Conservation (phyloP, 495 filamentous ascomycete genomes). For the Barbatosphaeria neglecta region DNA sequence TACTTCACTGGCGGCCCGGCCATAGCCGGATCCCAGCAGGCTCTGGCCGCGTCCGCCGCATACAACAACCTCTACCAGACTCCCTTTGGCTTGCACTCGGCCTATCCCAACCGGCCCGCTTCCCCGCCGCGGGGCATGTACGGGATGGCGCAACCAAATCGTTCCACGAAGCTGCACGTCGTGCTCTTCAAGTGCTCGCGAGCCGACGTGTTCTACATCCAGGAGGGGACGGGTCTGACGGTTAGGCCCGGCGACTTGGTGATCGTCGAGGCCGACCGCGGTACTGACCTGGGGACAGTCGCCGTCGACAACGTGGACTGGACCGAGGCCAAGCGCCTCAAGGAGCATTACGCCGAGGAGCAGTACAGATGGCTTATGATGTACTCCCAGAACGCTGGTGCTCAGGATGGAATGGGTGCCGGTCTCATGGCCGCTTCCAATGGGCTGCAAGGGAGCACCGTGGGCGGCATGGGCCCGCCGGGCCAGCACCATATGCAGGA, state of each 20-base stretch:
- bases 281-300: conserved; percentile 91
- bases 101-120: conserved; percentile 42
- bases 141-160: conserved; percentile 53
- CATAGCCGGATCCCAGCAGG: conserved; percentile 20
- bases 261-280: conserved; percentile 93
- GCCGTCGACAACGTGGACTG: conserved; percentile 71
- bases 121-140: conserved; percentile 51
- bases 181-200: conserved; percentile 93
- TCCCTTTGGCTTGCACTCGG: conserved; percentile 36
- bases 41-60: conserved; percentile 22
- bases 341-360: conserved; percentile 80
- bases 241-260: conserved; percentile 87
- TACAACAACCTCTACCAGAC: conserved; percentile 27
- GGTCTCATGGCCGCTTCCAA: conserved; percentile 46
- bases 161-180: conserved; percentile 77
- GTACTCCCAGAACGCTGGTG: conserved; percentile 71
- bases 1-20: conserved; percentile 32
- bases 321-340: conserved; percentile 72
- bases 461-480: conserved; percentile 63
- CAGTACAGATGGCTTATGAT: conserved; percentile 97
- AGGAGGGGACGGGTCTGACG: conserved; percentile 84
- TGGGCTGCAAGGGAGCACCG: conserved; percentile 51
- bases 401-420: conserved; percentile 42
- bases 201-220: conserved; percentile 92
- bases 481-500: conserved; percentile 64